Percentiles rank a stretch among this genome's conserved stretches.
Evolutionary conservation across 108 stramenopile genomes (phyloP).

Genomic region (Cylindrotheca fusiformis): DNA sequence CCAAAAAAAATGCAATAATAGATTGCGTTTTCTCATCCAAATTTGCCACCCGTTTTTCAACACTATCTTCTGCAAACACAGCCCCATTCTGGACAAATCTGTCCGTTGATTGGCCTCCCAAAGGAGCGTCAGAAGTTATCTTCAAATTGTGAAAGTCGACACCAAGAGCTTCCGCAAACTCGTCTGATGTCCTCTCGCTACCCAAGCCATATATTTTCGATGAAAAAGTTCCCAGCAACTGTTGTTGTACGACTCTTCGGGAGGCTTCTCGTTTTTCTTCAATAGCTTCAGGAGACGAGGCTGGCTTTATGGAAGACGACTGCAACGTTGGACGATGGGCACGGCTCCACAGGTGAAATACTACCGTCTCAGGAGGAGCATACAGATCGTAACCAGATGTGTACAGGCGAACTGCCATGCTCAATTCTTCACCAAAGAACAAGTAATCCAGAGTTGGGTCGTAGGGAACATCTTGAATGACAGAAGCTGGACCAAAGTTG

Average conservation of each 20-base stretch:
- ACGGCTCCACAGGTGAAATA: constrained; percentile 81
- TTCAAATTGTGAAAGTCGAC: constrained; percentile 40
- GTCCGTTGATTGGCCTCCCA: constrained; percentile 6
- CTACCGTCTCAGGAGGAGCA: constrained; percentile 66
- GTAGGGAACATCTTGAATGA: constrained; percentile 68
- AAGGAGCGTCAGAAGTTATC: constrained; percentile 5
- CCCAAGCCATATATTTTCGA: constrained; percentile 30
- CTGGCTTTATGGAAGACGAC: not conserved
- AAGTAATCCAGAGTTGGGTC: constrained; percentile 61
- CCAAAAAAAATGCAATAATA: constrained; percentile 22
- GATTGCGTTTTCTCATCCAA: constrained; percentile 11
- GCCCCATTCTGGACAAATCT: constrained; percentile 12
- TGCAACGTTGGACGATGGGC: constrained; percentile 41
- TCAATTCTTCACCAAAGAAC: constrained; percentile 90
- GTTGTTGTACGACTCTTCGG: constrained; percentile 6
- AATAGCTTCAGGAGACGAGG: not conserved
- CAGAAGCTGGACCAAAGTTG: constrained; percentile 55
- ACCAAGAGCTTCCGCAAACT: constrained; percentile 42
- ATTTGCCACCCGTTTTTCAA: constrained; percentile 8
- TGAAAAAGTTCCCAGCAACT: constrained; percentile 16
- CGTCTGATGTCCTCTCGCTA: constrained; percentile 26
- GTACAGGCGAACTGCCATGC: constrained; percentile 79
- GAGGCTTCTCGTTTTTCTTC: constrained; percentile 7
- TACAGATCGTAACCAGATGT: constrained; percentile 80
- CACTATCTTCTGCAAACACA: constrained; percentile 2